Conservation (phyloP, 768 basidiomycete species). For the Tephrocybe sp. region DNA sequence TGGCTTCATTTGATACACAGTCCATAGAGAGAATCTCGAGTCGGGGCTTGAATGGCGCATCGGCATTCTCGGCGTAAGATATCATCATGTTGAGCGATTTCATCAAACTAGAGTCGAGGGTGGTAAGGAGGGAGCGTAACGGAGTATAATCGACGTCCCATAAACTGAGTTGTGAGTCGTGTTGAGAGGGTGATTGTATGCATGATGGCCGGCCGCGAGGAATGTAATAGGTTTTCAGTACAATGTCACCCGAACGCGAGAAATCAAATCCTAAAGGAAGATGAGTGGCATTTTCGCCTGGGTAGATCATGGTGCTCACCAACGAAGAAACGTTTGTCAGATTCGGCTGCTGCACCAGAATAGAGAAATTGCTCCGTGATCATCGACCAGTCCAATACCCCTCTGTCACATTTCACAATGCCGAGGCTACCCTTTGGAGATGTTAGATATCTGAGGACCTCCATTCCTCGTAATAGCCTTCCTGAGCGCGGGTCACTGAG, state of each 20-base stretch:
- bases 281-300: background rate
- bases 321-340: constrained; percentile 29
- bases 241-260: constrained; percentile 22
- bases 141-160: constrained; percentile 26
- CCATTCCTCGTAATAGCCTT: constrained; percentile 20
- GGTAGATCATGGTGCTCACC: constrained; percentile 18
- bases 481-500: constrained; percentile 28
- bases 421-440: constrained; percentile 28
- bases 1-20: constrained; percentile 24
- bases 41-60: constrained; percentile 22
- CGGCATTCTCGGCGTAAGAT: constrained; percentile 24
- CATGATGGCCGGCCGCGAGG: constrained; percentile 18
- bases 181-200: background rate
- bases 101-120: constrained; percentile 24
- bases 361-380: constrained; percentile 28
- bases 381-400: constrained; percentile 26
- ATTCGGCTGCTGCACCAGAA: constrained; percentile 18
- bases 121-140: constrained; percentile 21
- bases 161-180: constrained; percentile 13
- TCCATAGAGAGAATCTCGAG: constrained; percentile 30
- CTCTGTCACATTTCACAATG: constrained; percentile 22
- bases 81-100: constrained; percentile 26
- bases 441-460: constrained; percentile 27
- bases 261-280: constrained; percentile 30
- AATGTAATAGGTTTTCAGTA: constrained; percentile 31